These are phyloP conservation scores for Quercus tomentella DNA, from an alignment of 331 rosid species.

Conservation along the genomic window DNA sequence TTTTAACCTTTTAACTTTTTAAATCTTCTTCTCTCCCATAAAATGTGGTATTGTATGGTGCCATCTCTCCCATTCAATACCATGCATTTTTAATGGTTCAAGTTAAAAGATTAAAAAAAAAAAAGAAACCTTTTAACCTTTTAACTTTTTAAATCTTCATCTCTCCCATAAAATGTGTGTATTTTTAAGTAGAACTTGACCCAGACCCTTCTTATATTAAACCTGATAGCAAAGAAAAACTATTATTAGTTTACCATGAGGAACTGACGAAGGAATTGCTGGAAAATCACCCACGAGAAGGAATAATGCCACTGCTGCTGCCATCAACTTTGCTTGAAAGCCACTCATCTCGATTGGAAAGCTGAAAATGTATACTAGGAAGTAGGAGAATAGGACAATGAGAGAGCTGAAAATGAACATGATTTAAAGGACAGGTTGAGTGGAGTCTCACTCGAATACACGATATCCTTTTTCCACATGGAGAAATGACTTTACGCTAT, in stretches of 20 bases:
- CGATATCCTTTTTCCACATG: background rate
- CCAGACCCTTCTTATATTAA: too few species aligned
- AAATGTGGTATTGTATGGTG: too few species aligned
- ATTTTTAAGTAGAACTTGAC: too few species aligned
- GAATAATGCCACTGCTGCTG: background rate
- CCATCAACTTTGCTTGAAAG: conserved; percentile 1
- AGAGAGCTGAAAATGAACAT: background rate
- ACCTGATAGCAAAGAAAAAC: background rate
- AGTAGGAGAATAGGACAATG: background rate
- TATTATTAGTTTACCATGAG: background rate
- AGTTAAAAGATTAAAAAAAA: too few species aligned
- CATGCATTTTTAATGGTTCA: too few species aligned
- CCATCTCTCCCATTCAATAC: too few species aligned
- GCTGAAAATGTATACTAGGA: background rate
- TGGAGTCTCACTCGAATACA: background rate
- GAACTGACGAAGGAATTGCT: background rate
- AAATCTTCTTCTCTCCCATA: too few species aligned
- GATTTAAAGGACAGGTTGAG: background rate
- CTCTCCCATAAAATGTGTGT: too few species aligned
- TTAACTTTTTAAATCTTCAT: too few species aligned
- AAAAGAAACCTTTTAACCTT: too few species aligned
- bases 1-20: too few species aligned
- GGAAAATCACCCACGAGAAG: conserved; percentile 5
- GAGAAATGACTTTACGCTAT: too few species aligned
- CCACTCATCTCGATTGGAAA: background rate